These are phyloP conservation scores for Alternaria solani DNA, from an alignment of 2,329 filamentous ascomycete species.

Conservation along the genomic window DNA sequence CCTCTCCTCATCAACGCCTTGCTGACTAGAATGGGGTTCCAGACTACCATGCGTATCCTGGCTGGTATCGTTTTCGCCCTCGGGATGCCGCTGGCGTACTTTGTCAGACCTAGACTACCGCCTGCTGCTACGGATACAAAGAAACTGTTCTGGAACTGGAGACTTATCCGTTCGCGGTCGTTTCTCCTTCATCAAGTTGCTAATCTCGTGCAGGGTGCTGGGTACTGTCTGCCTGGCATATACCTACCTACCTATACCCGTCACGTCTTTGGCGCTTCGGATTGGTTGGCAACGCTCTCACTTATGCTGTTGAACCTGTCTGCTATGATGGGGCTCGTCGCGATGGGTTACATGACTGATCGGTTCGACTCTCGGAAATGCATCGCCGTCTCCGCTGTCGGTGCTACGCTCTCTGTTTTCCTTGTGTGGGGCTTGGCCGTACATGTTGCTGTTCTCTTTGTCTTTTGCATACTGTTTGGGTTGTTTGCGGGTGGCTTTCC, in stretches of 20 bases:
- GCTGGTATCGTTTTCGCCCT: neutral
- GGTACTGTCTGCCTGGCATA: slow-evolving; percentile 51
- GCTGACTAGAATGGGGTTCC: neutral
- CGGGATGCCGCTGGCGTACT: neutral
- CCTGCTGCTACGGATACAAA: neutral
- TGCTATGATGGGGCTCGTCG: neutral
- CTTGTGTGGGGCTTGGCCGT: slow-evolving; percentile 58
- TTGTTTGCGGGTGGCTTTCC: slow-evolving; percentile 39
- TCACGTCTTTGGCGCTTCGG: slow-evolving; percentile 41
- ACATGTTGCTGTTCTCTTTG: slow-evolving; percentile 43
- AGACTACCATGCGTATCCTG: neutral
- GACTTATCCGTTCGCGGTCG: neutral
- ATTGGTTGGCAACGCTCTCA: slow-evolving; percentile 21
- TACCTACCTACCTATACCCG: slow-evolving; percentile 50
- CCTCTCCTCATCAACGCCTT: neutral
- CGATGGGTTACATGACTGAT: neutral
- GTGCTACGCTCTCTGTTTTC: slow-evolving; percentile 53
- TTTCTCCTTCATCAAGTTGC: slow-evolving; percentile 34
- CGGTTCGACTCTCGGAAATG: slow-evolving; percentile 51
- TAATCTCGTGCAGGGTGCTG: slow-evolving; percentile 49
- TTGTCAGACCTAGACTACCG: neutral
- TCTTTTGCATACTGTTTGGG: slow-evolving; percentile 45
- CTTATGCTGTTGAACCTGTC: neutral
- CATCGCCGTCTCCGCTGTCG: slow-evolving; percentile 52
- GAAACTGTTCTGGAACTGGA: neutral